These are phyloP conservation scores for Boletus coccyginus DNA, from an alignment of 768 basidiomycete genomes.

Conservation along the genomic window DNA sequence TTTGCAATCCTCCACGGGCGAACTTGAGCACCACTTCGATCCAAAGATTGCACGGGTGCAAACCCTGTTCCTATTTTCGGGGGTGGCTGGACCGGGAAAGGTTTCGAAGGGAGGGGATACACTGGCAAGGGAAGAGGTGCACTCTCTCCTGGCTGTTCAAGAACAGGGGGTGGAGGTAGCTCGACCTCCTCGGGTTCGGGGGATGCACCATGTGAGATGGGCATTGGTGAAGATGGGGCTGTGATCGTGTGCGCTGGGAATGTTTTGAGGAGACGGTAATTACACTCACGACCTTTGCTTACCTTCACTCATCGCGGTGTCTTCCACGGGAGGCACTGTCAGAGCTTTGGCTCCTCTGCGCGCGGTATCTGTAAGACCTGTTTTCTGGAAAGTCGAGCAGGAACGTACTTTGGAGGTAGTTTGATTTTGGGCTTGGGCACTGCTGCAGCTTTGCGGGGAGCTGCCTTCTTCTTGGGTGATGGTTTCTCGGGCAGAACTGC, in stretches of 20 bases:
- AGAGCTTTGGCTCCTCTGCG: conserved; percentile 29
- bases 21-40: conserved; percentile 57
- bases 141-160: conserved; percentile 41
- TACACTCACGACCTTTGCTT: conserved; percentile 10
- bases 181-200: conserved; percentile 48
- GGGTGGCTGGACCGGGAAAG: conserved; percentile 77
- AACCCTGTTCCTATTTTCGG: conserved; percentile 74
- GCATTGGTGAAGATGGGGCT: conserved; percentile 69
- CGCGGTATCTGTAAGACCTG: conserved; percentile 8
- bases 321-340: conserved; percentile 44
- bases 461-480: conserved; percentile 47
- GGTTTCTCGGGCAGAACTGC: conserved; percentile 32
- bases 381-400: background rate
- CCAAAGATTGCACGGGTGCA: conserved; percentile 63
- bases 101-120: conserved; percentile 79
- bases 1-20: conserved; percentile 74
- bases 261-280: conserved; percentile 3
- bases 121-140: conserved; percentile 54
- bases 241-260: conserved; percentile 59
- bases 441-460: conserved; percentile 42
- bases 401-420: conserved; percentile 29
- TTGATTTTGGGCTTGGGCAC: conserved; percentile 35
- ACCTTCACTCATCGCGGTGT: conserved; percentile 64
- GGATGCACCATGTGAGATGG: conserved; percentile 35
- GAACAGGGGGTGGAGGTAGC: conserved; percentile 28